Conservation (phyloP, 2,329 filamentous ascomycete genomes). For the Aspergillus spinulosporus region DNA sequence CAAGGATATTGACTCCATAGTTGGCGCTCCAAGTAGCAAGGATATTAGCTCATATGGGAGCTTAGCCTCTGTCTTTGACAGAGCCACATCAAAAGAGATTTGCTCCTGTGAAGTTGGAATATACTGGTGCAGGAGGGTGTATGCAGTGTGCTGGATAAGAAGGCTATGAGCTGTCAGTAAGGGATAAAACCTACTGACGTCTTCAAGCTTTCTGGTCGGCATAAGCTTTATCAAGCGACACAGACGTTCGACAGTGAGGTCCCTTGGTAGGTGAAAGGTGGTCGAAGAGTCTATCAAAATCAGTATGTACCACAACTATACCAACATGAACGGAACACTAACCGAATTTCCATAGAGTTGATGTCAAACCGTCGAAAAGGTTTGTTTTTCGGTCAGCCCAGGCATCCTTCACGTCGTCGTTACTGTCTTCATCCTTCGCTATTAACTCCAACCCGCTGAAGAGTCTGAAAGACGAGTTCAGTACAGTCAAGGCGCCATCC, state of each 20-base stretch:
- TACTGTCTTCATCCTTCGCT: constrained; percentile 60
- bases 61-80: constrained; percentile 57
- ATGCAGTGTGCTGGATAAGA: constrained; percentile 76
- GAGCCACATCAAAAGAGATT: constrained; percentile 71
- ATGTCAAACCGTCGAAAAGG: constrained; percentile 58
- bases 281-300: constrained; percentile 47
- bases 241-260: constrained; percentile 74
- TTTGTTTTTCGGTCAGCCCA: constrained; percentile 61
- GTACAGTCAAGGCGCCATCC: constrained; percentile 59
- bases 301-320: constrained; percentile 1
- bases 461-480: constrained; percentile 73
- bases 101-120: constrained; percentile 78
- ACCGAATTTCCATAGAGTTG: constrained; percentile 44
- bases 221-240: constrained; percentile 68
- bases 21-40: constrained; percentile 75
- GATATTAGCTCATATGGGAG: constrained; percentile 84
- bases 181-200: constrained; percentile 69
- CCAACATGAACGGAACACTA: constrained; percentile 16
- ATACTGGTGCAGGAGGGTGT: constrained; percentile 74
- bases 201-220: constrained; percentile 61
- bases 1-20: constrained; percentile 65
- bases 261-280: constrained; percentile 63
- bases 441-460: constrained; percentile 63
- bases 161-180: constrained; percentile 74
- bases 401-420: constrained; percentile 81